These are phyloP conservation scores for Erucastrum elatum DNA, from an alignment of 345 rosid species.

Conservation along the genomic window DNA sequence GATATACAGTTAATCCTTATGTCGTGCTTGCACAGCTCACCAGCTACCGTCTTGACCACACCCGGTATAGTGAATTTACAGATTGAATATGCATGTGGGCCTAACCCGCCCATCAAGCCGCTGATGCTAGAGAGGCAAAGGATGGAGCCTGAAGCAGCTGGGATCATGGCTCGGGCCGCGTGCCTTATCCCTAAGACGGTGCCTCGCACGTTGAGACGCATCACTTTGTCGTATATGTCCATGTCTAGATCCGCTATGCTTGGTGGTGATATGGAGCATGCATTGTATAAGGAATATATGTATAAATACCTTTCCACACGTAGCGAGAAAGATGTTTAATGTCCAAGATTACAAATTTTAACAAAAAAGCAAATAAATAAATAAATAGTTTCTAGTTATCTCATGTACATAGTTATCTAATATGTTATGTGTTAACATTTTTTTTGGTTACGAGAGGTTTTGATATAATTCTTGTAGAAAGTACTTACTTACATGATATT, in stretches of 20 bases:
- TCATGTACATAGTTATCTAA: not conserved
- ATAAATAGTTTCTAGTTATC: not conserved
- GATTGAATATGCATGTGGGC: slow-evolving; percentile 67
- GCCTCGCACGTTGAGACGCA: slow-evolving; percentile 66
- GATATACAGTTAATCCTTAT: slow-evolving; percentile 79
- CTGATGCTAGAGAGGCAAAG: slow-evolving; percentile 78
- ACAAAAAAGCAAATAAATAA: not conserved
- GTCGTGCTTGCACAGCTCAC: slow-evolving; percentile 62
- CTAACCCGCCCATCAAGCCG: slow-evolving; percentile 71
- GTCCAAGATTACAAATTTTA: not conserved
- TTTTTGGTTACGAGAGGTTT: not conserved
- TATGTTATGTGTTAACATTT: not conserved
- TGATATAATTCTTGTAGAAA: not conserved
- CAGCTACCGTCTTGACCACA: slow-evolving; percentile 61
- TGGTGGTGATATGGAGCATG: slow-evolving; percentile 45
- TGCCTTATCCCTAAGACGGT: slow-evolving; percentile 65
- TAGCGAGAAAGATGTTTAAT: not conserved
- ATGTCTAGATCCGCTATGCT: slow-evolving; percentile 69
- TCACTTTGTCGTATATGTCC: slow-evolving; percentile 62
- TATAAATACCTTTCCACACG: not conserved
- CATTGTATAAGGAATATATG: not conserved
- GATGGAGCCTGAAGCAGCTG: slow-evolving; percentile 59
- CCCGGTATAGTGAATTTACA: slow-evolving; percentile 65
- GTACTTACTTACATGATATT: slow-evolving; percentile 45
- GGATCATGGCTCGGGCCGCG: slow-evolving; percentile 79